phyloP scores from a whole-genome alignment of 78 protist species.

The Planoprotostelium fungivorum region DNA sequence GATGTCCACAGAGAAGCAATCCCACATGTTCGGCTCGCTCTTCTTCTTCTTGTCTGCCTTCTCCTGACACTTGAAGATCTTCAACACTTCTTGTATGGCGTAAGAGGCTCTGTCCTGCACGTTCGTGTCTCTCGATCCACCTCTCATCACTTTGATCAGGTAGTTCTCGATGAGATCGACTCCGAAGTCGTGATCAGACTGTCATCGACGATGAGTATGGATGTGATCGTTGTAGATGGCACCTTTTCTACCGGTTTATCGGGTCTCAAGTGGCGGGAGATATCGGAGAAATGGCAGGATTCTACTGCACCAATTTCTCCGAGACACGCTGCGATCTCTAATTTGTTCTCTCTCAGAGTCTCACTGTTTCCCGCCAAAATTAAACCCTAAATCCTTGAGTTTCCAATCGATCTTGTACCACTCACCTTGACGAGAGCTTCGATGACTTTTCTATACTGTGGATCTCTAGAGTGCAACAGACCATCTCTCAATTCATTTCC shows the following conservation, averaged over 20 bases:
- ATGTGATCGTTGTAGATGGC: neutral
- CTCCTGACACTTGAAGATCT: neutral
- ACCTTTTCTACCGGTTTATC: neutral
- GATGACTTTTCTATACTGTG: neutral
- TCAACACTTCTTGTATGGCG: constrained; percentile 63
- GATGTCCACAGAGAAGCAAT: constrained; percentile 15
- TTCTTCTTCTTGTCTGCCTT: neutral
- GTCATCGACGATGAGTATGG: neutral
- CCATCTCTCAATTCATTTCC: neutral
- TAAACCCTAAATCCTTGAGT: neutral
- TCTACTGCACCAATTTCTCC: neutral
- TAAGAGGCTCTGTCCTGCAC: constrained; percentile 64
- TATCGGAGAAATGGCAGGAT: neutral
- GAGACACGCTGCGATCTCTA: neutral
- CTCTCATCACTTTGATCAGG: constrained; percentile 18
- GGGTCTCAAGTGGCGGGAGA: neutral
- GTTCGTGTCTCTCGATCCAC: constrained; percentile 25
- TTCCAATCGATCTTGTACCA: neutral
- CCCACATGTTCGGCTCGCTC: neutral
- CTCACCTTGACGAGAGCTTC: neutral
- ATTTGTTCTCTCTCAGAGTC: neutral
- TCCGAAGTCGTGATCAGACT: constrained; percentile 7
- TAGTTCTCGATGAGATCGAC: constrained; percentile 25
- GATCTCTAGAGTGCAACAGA: neutral
- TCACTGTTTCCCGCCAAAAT: neutral